phyloP scores from a whole-genome alignment of 441 rosid genomes.

The Populus hybrid region DNA sequence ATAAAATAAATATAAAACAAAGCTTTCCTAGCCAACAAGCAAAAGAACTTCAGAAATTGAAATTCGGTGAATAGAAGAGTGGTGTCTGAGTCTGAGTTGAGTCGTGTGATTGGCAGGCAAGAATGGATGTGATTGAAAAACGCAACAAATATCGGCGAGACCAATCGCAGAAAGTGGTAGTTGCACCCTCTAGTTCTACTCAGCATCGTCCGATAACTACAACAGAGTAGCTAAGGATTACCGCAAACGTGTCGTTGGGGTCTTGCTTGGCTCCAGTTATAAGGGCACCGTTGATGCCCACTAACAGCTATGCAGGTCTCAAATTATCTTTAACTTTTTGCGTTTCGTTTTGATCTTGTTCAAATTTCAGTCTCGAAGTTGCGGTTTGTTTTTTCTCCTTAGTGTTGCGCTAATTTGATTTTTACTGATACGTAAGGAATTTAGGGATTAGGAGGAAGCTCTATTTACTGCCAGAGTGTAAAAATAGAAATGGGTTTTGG shows the following conservation, averaged over 20 bases:
- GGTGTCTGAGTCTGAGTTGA: not conserved
- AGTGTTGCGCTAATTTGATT: no score
- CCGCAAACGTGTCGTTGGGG: slow-evolving; percentile 78
- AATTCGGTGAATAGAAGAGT: no score
- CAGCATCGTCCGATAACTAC: slow-evolving; percentile 86
- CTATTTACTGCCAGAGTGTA: not conserved
- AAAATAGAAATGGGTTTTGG: not conserved
- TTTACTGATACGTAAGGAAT: not conserved
- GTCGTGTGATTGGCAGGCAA: not conserved
- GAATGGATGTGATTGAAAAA: slow-evolving; percentile 78
- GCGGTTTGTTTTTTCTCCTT: no score
- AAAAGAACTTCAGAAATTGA: no score
- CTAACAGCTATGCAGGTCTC: slow-evolving; percentile 85
- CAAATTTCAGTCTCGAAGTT: not conserved
- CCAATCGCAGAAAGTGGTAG: slow-evolving; percentile 80
- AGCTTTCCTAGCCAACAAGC: no score
- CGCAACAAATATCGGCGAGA: slow-evolving; percentile 63
- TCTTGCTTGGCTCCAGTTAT: slow-evolving; percentile 62
- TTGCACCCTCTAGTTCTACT: slow-evolving; percentile 88
- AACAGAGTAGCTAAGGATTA: slow-evolving; percentile 83
- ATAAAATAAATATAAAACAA: no score
- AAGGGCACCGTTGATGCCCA: slow-evolving; percentile 75
- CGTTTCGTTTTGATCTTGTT: slow-evolving; percentile 3
- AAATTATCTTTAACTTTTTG: not conserved
- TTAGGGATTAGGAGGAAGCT: not conserved